Base-by-base conservation (phyloP, 257 asterid genomes). In the Perilla frutescens region DNA sequence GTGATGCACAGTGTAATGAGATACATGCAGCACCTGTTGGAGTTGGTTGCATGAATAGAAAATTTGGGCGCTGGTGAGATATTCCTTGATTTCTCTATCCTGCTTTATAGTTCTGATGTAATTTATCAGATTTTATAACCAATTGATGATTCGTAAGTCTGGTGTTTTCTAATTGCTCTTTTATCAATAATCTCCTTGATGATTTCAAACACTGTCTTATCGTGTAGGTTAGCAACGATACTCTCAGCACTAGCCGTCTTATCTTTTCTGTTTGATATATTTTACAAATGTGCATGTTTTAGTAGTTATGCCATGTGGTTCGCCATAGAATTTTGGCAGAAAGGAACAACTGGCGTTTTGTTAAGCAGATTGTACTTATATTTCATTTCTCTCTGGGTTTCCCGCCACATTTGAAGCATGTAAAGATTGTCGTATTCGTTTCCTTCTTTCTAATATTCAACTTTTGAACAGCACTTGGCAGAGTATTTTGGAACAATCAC, bases 1-100 rank as follows among this genome's bases (percentile, higher is more conserved):
- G 77, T 45, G 87, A 91, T 53, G 62, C 82, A 66, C 82, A 78
- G 60, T 83, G 85, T 69, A 88, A 90, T 72, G 87, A 76, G 55
- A 81, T 71, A 32, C 84, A 83, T 68, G 71, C 85, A 36, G 71
- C 85, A 78, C 70, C 84, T 54, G 79, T 69, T 50, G 87, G 79
- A 77, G 71, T 78, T 76, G 83, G 84, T 63, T 83, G 93, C 57
- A 45, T 82, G 43, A 89, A 83, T 69, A 80, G 99, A 86, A 95
- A 92, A 83, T 70, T 90, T 44, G 97, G 90, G 54, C 87, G 82
- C 75, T 78, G 96, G 99, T 92, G 82, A 84, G 83, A 61, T 67
- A 43, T n/a, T 48, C 63, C 39, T 20, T 72, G 36, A 26, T 63
- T 53, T 68, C 13, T 56, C 11, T 41, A 10, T 49, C 26, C 45